Percentiles rank a stretch among this genome's conserved stretches.
Conservation (phyloP, 2,329 filamentous ascomycete genomes). For the Aspergillus sp. region DNA sequence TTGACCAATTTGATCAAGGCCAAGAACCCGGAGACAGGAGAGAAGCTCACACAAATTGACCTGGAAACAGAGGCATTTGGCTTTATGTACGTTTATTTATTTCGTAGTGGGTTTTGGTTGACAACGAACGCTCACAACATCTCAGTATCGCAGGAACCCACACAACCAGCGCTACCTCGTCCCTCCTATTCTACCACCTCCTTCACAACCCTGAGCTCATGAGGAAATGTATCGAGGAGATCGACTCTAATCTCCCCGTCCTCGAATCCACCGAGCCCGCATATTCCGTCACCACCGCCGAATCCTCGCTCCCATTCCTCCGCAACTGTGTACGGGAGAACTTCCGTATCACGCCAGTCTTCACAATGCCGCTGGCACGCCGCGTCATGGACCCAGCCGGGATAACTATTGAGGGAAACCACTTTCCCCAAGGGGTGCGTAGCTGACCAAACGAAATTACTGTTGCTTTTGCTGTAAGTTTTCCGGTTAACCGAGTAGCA, state of each 20-base stretch:
- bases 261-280: constrained; percentile 14
- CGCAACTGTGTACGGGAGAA: constrained; percentile 33
- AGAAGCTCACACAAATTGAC: constrained; percentile 28
- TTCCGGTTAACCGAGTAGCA: too few species aligned
- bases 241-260: background rate
- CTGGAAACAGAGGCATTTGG: constrained; percentile 39
- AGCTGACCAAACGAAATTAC: too few species aligned
- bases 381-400: constrained; percentile 27
- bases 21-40: constrained; percentile 37
- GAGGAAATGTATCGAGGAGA: background rate
- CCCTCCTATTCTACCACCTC: constrained; percentile 33
- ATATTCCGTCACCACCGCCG: constrained; percentile 25
- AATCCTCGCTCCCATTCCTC: constrained; percentile 28
- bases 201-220: constrained; percentile 29
- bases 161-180: constrained; percentile 31
- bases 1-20: constrained; percentile 39
- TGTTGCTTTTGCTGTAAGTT: too few species aligned
- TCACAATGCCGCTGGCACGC: constrained; percentile 35
- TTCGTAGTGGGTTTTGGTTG: too few species aligned
- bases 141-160: constrained; percentile 36
- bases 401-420: constrained; percentile 22
- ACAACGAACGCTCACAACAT: background rate
- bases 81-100: constrained; percentile 29
- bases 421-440: constrained; percentile 27
- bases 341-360: constrained; percentile 36